Evolutionary conservation across 164 flowering plant species (phyloP).

Genomic region (Warburgia ugandensis): DNA sequence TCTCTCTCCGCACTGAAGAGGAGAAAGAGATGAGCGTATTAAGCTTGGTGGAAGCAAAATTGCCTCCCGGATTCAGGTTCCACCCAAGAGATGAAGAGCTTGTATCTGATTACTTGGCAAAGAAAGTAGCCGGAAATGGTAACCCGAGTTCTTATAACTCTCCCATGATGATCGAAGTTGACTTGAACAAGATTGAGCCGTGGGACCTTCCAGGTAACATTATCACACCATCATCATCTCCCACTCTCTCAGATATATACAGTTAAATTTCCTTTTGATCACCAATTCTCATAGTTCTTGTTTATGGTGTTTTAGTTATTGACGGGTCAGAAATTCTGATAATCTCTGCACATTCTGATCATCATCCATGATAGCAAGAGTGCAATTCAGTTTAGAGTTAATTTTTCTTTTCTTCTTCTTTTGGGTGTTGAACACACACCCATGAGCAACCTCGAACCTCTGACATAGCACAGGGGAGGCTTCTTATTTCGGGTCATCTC

Average conservation of each 20-base stretch:
- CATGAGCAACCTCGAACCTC: too few relatives aligned
- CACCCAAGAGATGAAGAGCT: constrained; percentile 79
- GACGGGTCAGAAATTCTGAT: too few relatives aligned
- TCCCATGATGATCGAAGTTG: constrained; percentile 48
- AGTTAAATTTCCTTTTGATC: background rate
- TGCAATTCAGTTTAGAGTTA: too few relatives aligned
- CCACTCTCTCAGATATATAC: background rate
- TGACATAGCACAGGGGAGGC: too few relatives aligned
- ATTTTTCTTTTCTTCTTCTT: too few relatives aligned
- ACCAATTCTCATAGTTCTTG: too few relatives aligned
- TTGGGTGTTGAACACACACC: too few relatives aligned
- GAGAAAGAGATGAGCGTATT: constrained; percentile 41
- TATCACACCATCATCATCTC: background rate
- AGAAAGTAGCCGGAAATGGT: constrained; percentile 36
- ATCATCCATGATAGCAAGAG: too few relatives aligned
- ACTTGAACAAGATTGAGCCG: constrained; percentile 75
- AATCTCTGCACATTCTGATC: too few relatives aligned
- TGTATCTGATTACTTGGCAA: constrained; percentile 60
- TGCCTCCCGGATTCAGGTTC: constrained; percentile 82
- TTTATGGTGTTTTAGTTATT: too few relatives aligned
- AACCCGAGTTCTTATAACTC: constrained; percentile 12
- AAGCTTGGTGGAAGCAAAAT: constrained; percentile 51
- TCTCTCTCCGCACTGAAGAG: background rate
- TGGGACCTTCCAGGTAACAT: constrained; percentile 79
- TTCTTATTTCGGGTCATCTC: too few relatives aligned